phyloP scores from a whole-genome alignment of 768 basidiomycete genomes.

The Lactarius sp. region DNA sequence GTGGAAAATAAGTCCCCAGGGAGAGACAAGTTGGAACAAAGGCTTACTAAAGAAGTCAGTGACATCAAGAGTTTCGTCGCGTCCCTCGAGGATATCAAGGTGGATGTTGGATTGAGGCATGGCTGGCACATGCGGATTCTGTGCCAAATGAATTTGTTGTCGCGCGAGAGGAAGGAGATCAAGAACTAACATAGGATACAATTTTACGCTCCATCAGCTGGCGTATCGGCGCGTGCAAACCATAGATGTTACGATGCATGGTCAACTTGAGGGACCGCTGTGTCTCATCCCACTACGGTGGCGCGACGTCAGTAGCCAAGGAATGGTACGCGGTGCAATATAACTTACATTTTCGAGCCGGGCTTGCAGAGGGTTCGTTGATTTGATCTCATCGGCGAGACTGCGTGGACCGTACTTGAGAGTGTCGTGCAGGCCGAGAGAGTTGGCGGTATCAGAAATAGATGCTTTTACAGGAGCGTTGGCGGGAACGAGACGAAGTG shows the following conservation, averaged over 20 bases:
- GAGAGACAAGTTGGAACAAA: background rate
- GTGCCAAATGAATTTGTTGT: slow-evolving; percentile 7
- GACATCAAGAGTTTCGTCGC: slow-evolving; percentile 77
- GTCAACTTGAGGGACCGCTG: slow-evolving; percentile 85
- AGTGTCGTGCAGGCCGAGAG: slow-evolving; percentile 82
- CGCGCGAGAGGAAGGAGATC: background rate
- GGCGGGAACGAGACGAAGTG: slow-evolving; percentile 62
- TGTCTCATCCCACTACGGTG: slow-evolving; percentile 82
- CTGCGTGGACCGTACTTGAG: slow-evolving; percentile 80
- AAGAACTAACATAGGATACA: slow-evolving; percentile 58
- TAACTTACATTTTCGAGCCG: slow-evolving; percentile 71
- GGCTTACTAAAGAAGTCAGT: slow-evolving; percentile 74
- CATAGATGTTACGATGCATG: slow-evolving; percentile 77
- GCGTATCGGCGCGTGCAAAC: slow-evolving; percentile 85
- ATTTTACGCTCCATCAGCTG: slow-evolving; percentile 92
- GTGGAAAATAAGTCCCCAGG: background rate
- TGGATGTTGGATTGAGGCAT: slow-evolving; percentile 72
- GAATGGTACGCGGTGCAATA: background rate
- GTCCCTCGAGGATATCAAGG: slow-evolving; percentile 90
- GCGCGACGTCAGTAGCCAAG: background rate
- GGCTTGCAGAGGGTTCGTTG: slow-evolving; percentile 54
- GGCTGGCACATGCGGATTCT: slow-evolving; percentile 66
- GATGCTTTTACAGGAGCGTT: slow-evolving; percentile 54
- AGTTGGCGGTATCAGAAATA: slow-evolving; percentile 61
- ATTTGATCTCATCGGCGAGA: slow-evolving; percentile 68